A percentile compares a stretch with the other conserved stretches of the same genome.
Conservation (phyloP, 768 basidiomycete genomes). For the Rhizopogon sp. region DNA sequence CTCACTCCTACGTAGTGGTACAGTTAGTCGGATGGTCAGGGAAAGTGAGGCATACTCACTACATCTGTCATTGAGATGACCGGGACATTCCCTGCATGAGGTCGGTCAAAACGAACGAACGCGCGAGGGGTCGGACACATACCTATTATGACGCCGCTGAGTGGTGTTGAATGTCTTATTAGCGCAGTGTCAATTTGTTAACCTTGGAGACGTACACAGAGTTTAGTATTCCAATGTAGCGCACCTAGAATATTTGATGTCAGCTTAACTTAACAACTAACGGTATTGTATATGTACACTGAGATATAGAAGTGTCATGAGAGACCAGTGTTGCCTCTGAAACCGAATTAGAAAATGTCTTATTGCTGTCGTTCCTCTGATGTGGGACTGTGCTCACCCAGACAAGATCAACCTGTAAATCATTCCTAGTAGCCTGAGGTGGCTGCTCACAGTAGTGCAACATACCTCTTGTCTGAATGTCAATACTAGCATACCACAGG, state of each 20-base stretch:
- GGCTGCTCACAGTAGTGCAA: not conserved
- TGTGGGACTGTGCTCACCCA: not conserved
- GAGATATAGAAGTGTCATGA: not conserved
- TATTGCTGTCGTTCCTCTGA: not conserved
- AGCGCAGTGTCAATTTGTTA: not conserved
- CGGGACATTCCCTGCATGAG: not conserved
- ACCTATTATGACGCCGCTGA: not conserved
- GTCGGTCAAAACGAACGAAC: not conserved
- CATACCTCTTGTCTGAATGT: not conserved
- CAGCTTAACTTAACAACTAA: not conserved
- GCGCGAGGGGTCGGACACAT: not conserved
- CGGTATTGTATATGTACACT: not conserved
- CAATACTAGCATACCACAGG: not conserved
- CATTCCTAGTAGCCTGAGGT: not conserved
- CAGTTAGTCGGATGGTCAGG: not conserved
- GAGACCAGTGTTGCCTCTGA: not conserved
- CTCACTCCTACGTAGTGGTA: not conserved
- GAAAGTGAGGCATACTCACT: not conserved
- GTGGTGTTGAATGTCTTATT: not conserved
- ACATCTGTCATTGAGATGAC: not conserved
- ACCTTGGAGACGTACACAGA: not conserved
- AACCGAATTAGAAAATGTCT: not conserved
- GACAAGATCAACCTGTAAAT: not conserved
- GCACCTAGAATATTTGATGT: not conserved
- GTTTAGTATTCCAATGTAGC: not conserved